Percentiles rank a stretch among this genome's conserved stretches.
phyloP scores from a whole-genome alignment of 345 rosid genomes.

The Pelargonium nanum region DNA sequence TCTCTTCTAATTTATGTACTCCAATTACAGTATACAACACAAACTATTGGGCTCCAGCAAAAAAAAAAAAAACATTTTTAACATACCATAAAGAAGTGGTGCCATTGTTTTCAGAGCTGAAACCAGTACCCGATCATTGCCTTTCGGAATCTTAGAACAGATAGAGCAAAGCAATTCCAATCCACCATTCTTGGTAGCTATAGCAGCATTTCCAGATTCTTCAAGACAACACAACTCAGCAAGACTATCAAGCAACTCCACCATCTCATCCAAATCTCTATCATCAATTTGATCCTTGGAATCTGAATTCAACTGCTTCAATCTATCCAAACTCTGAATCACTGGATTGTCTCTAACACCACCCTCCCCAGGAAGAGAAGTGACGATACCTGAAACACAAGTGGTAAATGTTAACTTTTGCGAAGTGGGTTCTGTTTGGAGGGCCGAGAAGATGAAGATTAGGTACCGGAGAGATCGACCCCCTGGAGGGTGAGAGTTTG shows the following conservation, averaged over 20 bases:
- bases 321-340: constrained; percentile 45
- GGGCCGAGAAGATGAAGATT: not conserved
- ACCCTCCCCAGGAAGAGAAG: constrained; percentile 59
- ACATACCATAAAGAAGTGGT: constrained; percentile 52
- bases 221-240: constrained; percentile 29
- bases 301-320: constrained; percentile 29
- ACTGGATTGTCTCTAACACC: constrained; percentile 52
- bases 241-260: constrained; percentile 34
- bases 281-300: constrained; percentile 15
- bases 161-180: constrained; percentile 52
- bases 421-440: not conserved
- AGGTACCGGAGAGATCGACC: constrained; percentile 80
- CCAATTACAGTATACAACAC: too few relatives aligned
- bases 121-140: constrained; percentile 22
- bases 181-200: constrained; percentile 58
- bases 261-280: constrained; percentile 34
- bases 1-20: too few relatives aligned
- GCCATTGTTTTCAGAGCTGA: constrained; percentile 50
- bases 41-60: not conserved
- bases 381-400: constrained; percentile 50
- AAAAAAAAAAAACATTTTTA: not conserved
- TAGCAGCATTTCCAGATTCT: constrained; percentile 48
- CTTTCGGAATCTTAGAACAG: constrained; percentile 39
- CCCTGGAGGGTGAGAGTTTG: constrained; percentile 74
- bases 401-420: not conserved